These are phyloP conservation scores for Dillenia suffruticosa DNA, from an alignment of 164 flowering plant genomes.

Conservation along the genomic window DNA sequence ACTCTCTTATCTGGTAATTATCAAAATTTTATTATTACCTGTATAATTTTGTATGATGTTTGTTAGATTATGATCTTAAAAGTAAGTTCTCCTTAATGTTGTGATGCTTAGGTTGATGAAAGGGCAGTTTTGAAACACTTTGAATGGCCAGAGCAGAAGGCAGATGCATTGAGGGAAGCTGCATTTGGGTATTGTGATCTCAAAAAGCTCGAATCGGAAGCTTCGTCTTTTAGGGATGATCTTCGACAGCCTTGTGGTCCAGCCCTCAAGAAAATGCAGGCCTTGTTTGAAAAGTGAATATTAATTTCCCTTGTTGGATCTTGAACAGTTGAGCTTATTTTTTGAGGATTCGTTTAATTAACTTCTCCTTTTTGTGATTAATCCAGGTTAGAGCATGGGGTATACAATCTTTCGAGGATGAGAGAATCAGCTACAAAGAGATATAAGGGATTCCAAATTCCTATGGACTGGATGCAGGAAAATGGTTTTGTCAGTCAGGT, in stretches of 20 bases:
- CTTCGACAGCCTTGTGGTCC: slow-evolving; percentile 70
- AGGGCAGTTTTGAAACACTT: slow-evolving; percentile 97
- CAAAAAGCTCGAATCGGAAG: slow-evolving; percentile 82
- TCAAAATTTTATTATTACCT: background rate
- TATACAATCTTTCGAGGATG: slow-evolving; percentile 70
- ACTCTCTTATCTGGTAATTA: slow-evolving; percentile 76
- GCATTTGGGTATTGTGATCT: slow-evolving; percentile 91
- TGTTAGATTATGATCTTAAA: no score
- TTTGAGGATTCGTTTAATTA: background rate
- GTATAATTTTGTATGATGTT: background rate
- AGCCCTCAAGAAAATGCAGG: slow-evolving; percentile 90
- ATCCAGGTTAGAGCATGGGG: slow-evolving; percentile 82
- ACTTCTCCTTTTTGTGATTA: background rate
- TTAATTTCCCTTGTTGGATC: background rate
- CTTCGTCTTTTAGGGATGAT: slow-evolving; percentile 51
- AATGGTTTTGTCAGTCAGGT: slow-evolving; percentile 86
- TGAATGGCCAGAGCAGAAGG: slow-evolving; percentile 96
- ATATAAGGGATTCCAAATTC: slow-evolving; percentile 64
- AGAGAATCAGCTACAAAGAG: slow-evolving; percentile 74
- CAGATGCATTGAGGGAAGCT: slow-evolving; percentile 92
- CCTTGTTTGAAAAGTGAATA: slow-evolving; percentile 73
- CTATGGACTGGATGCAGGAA: slow-evolving; percentile 89
- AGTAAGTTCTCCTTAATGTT: no score
- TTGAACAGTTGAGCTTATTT: background rate
- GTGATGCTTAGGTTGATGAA: slow-evolving; percentile 70